phyloP scores from a whole-genome alignment of 2,329 filamentous ascomycete genomes.

The Hymenoscyphus fraxineus region DNA sequence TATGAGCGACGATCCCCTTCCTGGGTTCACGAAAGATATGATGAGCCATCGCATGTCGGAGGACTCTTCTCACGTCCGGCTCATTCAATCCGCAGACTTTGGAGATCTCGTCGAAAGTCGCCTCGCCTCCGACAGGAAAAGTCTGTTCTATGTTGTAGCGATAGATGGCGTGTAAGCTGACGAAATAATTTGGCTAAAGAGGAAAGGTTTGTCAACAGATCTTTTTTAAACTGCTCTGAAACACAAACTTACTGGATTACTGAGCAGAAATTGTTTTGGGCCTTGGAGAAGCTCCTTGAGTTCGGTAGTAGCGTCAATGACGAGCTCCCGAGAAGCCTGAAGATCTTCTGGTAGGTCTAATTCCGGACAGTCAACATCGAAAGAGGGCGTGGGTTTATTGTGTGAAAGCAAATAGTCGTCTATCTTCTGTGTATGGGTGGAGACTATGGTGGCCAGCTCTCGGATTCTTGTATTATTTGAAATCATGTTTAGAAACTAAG shows the following conservation, averaged over 20 bases:
- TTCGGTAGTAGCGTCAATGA: slow-evolving; percentile 4
- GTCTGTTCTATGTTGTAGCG: background rate
- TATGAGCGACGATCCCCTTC: slow-evolving; percentile 3
- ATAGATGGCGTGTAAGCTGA: background rate
- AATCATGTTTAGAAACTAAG: no score
- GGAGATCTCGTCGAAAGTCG: slow-evolving; percentile 5
- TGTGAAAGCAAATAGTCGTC: slow-evolving; percentile 1
- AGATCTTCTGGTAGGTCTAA: slow-evolving; percentile 7
- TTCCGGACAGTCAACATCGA: slow-evolving; percentile 2
- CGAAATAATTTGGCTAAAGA: background rate
- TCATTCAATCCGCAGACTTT: background rate
- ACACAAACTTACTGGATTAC: slow-evolving; percentile 43
- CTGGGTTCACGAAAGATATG: slow-evolving; percentile 8
- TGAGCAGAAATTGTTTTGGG: background rate
- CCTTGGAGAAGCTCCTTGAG: slow-evolving; percentile 1
- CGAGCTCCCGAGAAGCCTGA: background rate
- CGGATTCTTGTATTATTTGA: background rate
- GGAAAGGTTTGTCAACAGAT: background rate
- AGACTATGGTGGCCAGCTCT: slow-evolving; percentile 1
- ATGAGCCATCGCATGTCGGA: slow-evolving; percentile 9
- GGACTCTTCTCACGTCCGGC: background rate
- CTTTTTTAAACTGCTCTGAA: background rate
- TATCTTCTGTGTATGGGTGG: slow-evolving; percentile 4
- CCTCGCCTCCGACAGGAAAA: slow-evolving; percentile 33
- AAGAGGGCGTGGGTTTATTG: slow-evolving; percentile 7